Conservation (phyloP, 1,284 basidiomycete species). For the Cutaneotrichosporon daszewskae region DNA sequence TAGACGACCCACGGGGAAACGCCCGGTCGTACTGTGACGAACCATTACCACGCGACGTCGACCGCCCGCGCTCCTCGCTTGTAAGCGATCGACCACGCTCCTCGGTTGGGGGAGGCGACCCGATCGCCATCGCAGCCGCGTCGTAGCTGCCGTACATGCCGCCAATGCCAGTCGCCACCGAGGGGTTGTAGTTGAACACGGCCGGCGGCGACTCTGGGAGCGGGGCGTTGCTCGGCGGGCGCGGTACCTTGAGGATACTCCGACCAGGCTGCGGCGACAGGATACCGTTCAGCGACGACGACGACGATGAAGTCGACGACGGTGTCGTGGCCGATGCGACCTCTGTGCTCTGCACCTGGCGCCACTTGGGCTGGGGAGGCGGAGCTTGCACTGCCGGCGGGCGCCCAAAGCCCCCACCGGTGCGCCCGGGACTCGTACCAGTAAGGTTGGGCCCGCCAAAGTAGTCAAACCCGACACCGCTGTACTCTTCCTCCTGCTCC, state of each 20-base stretch:
- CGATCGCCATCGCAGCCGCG: constrained; percentile 16
- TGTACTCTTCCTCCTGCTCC: constrained; percentile 53
- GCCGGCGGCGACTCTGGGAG: constrained; percentile 23
- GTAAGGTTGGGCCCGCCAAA: constrained; percentile 56
- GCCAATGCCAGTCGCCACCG: constrained; percentile 46
- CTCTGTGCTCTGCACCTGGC: constrained; percentile 33
- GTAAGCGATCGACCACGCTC: constrained; percentile 1
- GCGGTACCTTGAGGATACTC: constrained; percentile 44
- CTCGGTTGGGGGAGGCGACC: constrained; percentile 15
- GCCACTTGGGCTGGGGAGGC: constrained; percentile 45
- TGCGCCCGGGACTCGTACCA: constrained; percentile 6
- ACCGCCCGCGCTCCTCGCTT: constrained; percentile 29
- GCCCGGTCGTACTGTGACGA: constrained; percentile 29
- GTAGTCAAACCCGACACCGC: constrained; percentile 54
- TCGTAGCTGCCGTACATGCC: constrained; percentile 33
- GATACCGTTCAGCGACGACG: constrained; percentile 23
- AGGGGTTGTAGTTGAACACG: constrained; percentile 48
- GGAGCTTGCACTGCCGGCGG: constrained; percentile 31
- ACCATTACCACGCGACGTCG: constrained; percentile 27
- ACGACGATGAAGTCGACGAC: constrained; percentile 21
- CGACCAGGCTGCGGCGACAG: constrained; percentile 27
- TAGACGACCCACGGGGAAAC: constrained; percentile 29
- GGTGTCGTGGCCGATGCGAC: background rate
- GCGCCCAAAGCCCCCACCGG: constrained; percentile 16
- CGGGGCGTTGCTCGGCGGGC: constrained; percentile 9